A percentile compares a stretch with the other conserved stretches of the same genome.
Evolutionary conservation across 345 rosid species (phyloP).

Genomic region (Populus euphratica): DNA sequence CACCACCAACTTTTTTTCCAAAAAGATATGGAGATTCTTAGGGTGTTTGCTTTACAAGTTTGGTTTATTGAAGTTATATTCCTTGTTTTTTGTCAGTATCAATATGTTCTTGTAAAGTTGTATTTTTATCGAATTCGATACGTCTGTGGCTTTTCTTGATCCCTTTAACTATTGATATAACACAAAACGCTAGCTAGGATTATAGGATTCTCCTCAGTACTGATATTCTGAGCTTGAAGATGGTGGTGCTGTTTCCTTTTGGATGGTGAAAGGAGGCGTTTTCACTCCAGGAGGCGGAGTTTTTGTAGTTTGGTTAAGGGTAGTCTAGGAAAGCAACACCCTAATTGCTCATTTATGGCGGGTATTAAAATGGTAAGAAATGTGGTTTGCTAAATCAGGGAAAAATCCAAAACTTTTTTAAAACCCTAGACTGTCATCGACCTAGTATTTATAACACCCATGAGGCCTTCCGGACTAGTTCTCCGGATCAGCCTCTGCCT

Average conservation of each 20-base stretch:
- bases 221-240: background rate
- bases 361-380: conserved; percentile 34
- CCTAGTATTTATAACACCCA: conserved; percentile 57
- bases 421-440: conserved; percentile 39
- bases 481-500: conserved; percentile 44
- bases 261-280: background rate
- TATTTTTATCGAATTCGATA: too few species aligned
- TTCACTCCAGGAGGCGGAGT: background rate
- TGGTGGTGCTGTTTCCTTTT: background rate
- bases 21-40: background rate
- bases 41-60: background rate
- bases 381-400: conserved; percentile 44
- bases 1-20: too few species aligned
- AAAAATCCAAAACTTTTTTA: conserved; percentile 52
- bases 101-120: too few species aligned
- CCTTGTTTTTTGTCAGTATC: too few species aligned
- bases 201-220: background rate
- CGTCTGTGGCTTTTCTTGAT: too few species aligned
- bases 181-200: background rate
- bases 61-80: background rate
- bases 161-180: background rate
- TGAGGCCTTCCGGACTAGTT: conserved; percentile 36
- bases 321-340: conserved; percentile 18
- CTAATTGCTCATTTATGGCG: conserved; percentile 37
- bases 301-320: conserved; percentile 14